Percentiles rank a stretch among this genome's conserved stretches.
Evolutionary conservation across 768 basidiomycete species (phyloP).

Genomic region (Lactifluus volemus): DNA sequence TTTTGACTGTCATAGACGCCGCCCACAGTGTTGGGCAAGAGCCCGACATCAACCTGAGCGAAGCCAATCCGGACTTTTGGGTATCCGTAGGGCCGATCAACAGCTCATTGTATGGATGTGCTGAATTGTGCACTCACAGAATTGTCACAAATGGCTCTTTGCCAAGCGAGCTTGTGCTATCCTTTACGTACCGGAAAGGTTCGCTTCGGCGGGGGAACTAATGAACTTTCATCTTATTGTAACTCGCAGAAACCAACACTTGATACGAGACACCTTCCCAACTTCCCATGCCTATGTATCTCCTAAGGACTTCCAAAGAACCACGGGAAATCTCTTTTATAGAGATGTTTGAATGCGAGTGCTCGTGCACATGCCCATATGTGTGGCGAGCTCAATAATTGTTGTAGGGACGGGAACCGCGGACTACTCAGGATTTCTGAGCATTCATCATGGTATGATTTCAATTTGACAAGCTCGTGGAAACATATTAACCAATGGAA

Average conservation of each 20-base stretch:
- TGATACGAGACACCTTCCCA: slow-evolving; percentile 52
- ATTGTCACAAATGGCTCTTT: slow-evolving; percentile 82
- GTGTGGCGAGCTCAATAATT: not conserved
- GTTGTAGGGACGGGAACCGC: slow-evolving; percentile 55
- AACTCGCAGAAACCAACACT: slow-evolving; percentile 48
- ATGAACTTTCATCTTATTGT: not conserved
- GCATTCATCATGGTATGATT: slow-evolving; percentile 41
- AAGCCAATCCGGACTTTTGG: slow-evolving; percentile 65
- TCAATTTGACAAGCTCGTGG: not conserved
- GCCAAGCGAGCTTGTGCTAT: slow-evolving; percentile 59
- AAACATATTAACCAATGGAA: not conserved
- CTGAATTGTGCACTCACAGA: slow-evolving; percentile 32
- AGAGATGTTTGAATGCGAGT: slow-evolving; percentile 44
- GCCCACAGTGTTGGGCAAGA: slow-evolving; percentile 77
- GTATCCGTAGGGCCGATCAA: slow-evolving; percentile 43
- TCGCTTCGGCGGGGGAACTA: slow-evolving; percentile 10
- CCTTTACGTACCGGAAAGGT: slow-evolving; percentile 66
- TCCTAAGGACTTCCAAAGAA: slow-evolving; percentile 30
- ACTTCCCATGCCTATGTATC: slow-evolving; percentile 46
- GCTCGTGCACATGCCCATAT: slow-evolving; percentile 7
- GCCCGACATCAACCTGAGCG: slow-evolving; percentile 46
- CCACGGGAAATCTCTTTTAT: slow-evolving; percentile 33
- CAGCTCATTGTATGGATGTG: not conserved
- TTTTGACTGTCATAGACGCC: slow-evolving; percentile 66
- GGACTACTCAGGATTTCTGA: slow-evolving; percentile 46